These are phyloP conservation scores for Mycena crocata DNA, from an alignment of 768 basidiomycete species.

Conservation along the genomic window DNA sequence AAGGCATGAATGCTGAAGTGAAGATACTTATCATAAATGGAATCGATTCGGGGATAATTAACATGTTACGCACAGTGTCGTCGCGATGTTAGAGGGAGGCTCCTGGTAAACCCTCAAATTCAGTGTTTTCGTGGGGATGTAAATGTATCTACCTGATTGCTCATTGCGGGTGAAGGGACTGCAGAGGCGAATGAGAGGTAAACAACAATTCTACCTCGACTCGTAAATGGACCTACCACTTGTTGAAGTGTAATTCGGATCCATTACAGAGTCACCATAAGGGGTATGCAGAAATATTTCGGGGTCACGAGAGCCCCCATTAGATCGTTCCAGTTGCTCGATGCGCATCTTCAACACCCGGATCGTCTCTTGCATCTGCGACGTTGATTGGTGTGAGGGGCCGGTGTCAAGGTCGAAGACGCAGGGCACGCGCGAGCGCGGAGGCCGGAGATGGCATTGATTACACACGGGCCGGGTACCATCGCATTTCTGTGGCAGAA, in stretches of 20 bases:
- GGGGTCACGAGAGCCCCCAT: neutral
- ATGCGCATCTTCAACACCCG: neutral
- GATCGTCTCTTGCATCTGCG: slow-evolving; percentile 24
- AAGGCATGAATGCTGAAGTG: neutral
- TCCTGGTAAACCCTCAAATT: too few relatives aligned
- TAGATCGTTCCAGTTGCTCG: neutral
- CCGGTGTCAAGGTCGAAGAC: neutral
- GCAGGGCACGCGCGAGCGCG: slow-evolving; percentile 15
- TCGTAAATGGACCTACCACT: too few relatives aligned
- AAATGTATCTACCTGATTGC: too few relatives aligned
- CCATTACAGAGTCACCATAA: too few relatives aligned
- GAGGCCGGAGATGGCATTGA: slow-evolving; percentile 21
- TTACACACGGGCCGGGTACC: slow-evolving; percentile 8
- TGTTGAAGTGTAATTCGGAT: too few relatives aligned
- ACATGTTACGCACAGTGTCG: neutral
- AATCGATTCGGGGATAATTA: neutral
- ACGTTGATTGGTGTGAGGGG: neutral
- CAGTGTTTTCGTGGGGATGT: too few relatives aligned
- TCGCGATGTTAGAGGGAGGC: neutral
- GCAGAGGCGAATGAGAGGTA: too few relatives aligned
- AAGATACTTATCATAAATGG: neutral
- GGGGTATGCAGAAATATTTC: neutral
- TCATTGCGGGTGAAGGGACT: too few relatives aligned
- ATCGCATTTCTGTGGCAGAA: slow-evolving; percentile 30
- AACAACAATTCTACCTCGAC: too few relatives aligned